Evolutionary conservation across 1,284 basidiomycete species (phyloP).

Genomic region (Schizopora paradoxa): DNA sequence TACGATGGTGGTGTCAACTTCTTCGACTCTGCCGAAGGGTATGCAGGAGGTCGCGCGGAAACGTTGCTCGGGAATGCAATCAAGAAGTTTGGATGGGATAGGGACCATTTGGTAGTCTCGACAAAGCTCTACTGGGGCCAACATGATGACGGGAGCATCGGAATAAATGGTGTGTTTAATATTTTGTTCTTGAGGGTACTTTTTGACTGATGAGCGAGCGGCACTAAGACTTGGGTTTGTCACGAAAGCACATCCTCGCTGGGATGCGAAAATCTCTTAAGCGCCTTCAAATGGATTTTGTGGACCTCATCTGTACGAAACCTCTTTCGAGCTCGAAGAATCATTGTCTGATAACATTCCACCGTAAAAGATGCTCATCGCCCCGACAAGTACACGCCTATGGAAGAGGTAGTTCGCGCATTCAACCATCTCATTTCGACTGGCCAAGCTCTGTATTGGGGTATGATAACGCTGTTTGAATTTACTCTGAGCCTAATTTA

Average conservation of each 20-base stretch:
- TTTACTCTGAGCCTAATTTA: background rate
- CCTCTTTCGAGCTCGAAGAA: background rate
- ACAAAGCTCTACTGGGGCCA: conserved; percentile 23
- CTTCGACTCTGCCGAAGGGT: conserved; percentile 25
- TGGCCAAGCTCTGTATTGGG: conserved; percentile 29
- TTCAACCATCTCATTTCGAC: conserved; percentile 21
- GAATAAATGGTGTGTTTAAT: conserved; percentile 11
- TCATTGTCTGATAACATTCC: too few species aligned
- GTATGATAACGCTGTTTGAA: conserved; percentile 1
- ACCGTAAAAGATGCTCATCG: conserved; percentile 21
- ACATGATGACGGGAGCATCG: conserved; percentile 12
- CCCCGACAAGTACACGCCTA: conserved; percentile 23
- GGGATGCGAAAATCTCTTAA: conserved; percentile 20
- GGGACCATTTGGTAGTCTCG: conserved; percentile 29
- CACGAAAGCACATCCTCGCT: conserved; percentile 14
- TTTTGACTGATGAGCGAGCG: background rate
- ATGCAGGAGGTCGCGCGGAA: conserved; percentile 28
- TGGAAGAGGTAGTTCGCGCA: conserved; percentile 20
- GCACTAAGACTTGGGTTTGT: conserved; percentile 1
- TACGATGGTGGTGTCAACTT: conserved; percentile 22
- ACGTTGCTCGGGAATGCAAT: conserved; percentile 30
- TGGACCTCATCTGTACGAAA: conserved; percentile 24
- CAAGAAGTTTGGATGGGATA: conserved; percentile 30
- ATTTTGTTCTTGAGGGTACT: background rate
- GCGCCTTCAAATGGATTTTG: conserved; percentile 26